phyloP scores from a whole-genome alignment of 2,329 filamentous ascomycete genomes.

The Phoma sp. region DNA sequence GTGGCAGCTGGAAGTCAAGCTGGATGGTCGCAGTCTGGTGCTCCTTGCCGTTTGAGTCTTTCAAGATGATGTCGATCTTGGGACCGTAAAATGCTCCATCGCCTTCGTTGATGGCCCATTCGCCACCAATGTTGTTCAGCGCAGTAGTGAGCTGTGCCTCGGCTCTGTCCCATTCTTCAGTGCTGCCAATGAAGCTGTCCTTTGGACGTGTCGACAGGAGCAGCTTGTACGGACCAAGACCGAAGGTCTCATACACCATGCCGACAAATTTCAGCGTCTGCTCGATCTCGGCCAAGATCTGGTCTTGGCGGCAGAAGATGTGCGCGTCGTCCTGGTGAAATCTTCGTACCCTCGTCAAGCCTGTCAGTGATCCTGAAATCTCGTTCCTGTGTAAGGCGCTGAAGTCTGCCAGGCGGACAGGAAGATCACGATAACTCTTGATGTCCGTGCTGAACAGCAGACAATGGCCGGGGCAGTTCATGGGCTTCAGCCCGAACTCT shows the following conservation, averaged over 20 bases:
- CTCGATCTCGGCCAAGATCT: slow-evolving; percentile 76
- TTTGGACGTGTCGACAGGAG: slow-evolving; percentile 79
- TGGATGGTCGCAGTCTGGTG: slow-evolving; percentile 90
- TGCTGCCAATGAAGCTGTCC: slow-evolving; percentile 77
- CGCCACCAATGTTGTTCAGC: slow-evolving; percentile 66
- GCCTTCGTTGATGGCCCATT: slow-evolving; percentile 78
- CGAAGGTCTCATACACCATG: slow-evolving; percentile 72
- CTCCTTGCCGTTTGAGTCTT: slow-evolving; percentile 77
- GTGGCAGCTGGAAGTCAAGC: slow-evolving; percentile 87
- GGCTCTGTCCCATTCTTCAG: slow-evolving; percentile 72
- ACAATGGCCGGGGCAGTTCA: slow-evolving; percentile 93
- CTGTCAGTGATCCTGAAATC: slow-evolving; percentile 79
- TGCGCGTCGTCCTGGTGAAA: slow-evolving; percentile 93
- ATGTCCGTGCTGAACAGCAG: slow-evolving; percentile 77
- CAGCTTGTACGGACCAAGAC: slow-evolving; percentile 74
- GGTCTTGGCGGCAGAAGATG: slow-evolving; percentile 82
- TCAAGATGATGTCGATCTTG: slow-evolving; percentile 86
- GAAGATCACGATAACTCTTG: slow-evolving; percentile 79
- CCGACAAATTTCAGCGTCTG: slow-evolving; percentile 77
- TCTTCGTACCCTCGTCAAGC: slow-evolving; percentile 80
- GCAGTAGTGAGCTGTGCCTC: slow-evolving; percentile 71
- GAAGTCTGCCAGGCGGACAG: slow-evolving; percentile 86
- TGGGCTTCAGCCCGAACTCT: slow-evolving; percentile 85
- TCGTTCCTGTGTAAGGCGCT: slow-evolving; percentile 88
- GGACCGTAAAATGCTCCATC: slow-evolving; percentile 92